Conservation (phyloP, 306 rosid species). For the Ormosia semicastrata region DNA sequence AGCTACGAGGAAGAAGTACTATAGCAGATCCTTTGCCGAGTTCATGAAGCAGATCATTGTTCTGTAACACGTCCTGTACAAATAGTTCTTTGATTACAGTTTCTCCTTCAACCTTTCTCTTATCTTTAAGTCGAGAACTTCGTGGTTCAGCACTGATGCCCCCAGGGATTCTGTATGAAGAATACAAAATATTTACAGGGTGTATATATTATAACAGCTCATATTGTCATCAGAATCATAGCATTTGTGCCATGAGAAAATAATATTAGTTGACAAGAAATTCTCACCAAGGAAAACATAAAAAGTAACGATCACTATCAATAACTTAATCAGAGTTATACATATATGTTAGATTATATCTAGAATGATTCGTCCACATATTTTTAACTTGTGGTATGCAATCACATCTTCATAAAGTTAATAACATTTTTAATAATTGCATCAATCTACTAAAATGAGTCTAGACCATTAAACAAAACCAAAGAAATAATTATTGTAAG, state of each 20-base stretch:
- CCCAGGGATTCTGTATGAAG: slow-evolving; percentile 58
- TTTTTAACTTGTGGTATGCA: neutral
- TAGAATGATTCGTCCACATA: neutral
- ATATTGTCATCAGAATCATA: slow-evolving; percentile 14
- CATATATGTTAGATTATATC: neutral
- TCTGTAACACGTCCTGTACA: slow-evolving; percentile 69
- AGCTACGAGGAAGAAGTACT: slow-evolving; percentile 86
- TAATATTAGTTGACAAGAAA: slow-evolving; percentile 2
- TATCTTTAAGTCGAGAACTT: slow-evolving; percentile 93
- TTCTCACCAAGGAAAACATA: neutral
- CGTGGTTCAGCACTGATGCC: slow-evolving; percentile 67
- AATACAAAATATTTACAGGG: slow-evolving; percentile 31
- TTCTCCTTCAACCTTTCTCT: slow-evolving; percentile 92
- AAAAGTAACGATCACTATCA: neutral
- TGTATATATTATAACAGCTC: slow-evolving; percentile 6
- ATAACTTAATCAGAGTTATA: neutral
- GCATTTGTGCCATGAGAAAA: slow-evolving; percentile 24
- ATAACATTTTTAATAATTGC: neutral
- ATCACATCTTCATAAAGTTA: neutral
- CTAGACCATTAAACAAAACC: neutral
- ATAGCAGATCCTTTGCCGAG: slow-evolving; percentile 76
- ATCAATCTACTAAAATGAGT: neutral
- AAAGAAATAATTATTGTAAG: neutral
- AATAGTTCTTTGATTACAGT: slow-evolving; percentile 82
- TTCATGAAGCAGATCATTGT: slow-evolving; percentile 74